Evolutionary conservation across 345 rosid species (phyloP).

Genomic region (Mercurialis annua): DNA sequence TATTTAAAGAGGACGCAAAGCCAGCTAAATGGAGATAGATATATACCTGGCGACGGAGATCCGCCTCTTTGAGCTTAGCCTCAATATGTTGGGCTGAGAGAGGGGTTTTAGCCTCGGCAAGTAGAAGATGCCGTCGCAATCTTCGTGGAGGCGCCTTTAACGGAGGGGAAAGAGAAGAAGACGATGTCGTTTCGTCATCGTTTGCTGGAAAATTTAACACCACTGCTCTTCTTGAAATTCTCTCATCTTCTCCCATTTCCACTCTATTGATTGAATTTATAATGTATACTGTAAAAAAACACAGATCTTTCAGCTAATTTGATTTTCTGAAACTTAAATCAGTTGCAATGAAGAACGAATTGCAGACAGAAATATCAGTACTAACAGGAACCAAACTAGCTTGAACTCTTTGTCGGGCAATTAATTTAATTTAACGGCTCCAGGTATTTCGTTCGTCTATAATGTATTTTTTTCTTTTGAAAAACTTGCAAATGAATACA

Average conservation of each 20-base stretch:
- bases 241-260: conserved; percentile 10
- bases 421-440: no score
- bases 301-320: not conserved
- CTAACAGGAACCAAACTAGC: not conserved
- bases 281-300: not conserved
- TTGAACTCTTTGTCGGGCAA: not conserved
- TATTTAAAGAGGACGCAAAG: not conserved
- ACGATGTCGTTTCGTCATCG: not conserved
- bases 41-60: conserved; percentile 11
- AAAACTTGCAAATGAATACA: no score
- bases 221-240: conserved; percentile 2
- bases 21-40: not conserved
- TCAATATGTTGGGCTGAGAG: conserved; percentile 9
- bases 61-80: conserved; percentile 12
- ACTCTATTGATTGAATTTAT: not conserved
- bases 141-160: conserved; percentile 11
- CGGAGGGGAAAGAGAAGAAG: not conserved
- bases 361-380: not conserved
- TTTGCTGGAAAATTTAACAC: conserved; percentile 6
- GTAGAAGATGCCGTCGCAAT: conserved; percentile 9
- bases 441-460: not conserved
- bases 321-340: not conserved
- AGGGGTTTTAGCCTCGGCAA: conserved; percentile 12
- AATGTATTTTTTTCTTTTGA: not conserved
- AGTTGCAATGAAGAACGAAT: not conserved